phyloP scores from a whole-genome alignment of 2,329 filamentous ascomycete genomes.

The Apiospora hydei region DNA sequence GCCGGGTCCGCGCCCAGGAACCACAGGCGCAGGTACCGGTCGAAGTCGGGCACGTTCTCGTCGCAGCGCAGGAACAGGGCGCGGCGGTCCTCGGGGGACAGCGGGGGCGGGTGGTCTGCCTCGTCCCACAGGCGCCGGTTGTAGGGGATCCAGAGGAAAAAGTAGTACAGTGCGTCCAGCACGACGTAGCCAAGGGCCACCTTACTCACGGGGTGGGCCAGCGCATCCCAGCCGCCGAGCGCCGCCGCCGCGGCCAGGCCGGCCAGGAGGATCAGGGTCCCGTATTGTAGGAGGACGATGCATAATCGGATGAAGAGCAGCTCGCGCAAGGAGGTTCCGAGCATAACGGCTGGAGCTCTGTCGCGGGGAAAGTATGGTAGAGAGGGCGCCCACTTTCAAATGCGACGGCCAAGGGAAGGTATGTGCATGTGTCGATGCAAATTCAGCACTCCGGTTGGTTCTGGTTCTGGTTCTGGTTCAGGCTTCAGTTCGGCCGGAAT shows the following conservation, averaged over 20 bases:
- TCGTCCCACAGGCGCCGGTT: conserved; percentile 46
- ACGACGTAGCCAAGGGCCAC: conserved; percentile 42
- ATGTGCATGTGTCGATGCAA: background rate
- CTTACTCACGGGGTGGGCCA: conserved; percentile 32
- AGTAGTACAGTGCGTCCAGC: conserved; percentile 52
- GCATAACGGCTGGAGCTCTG: conserved; percentile 34
- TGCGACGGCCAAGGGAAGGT: background rate
- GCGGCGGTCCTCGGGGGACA: conserved; percentile 55
- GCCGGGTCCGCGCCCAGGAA: conserved; percentile 65
- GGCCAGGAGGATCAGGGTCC: conserved; percentile 48
- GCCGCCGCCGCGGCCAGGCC: conserved; percentile 39
- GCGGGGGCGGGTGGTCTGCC: conserved; percentile 50
- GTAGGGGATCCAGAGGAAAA: conserved; percentile 52
- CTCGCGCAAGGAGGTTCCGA: conserved; percentile 44
- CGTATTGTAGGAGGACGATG: conserved; percentile 54
- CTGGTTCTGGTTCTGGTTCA: background rate
- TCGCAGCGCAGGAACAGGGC: conserved; percentile 65
- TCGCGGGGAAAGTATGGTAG: background rate
- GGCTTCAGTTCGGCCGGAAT: background rate
- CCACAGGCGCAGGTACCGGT: conserved; percentile 68
- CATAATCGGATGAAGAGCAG: conserved; percentile 54
- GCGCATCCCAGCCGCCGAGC: conserved; percentile 30
- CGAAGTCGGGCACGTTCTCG: conserved; percentile 60
- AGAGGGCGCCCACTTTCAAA: background rate
- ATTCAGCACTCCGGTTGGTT: background rate